These are phyloP conservation scores for Tetraselmis striata DNA, from an alignment of 139 green algal species.

Conservation along the genomic window DNA sequence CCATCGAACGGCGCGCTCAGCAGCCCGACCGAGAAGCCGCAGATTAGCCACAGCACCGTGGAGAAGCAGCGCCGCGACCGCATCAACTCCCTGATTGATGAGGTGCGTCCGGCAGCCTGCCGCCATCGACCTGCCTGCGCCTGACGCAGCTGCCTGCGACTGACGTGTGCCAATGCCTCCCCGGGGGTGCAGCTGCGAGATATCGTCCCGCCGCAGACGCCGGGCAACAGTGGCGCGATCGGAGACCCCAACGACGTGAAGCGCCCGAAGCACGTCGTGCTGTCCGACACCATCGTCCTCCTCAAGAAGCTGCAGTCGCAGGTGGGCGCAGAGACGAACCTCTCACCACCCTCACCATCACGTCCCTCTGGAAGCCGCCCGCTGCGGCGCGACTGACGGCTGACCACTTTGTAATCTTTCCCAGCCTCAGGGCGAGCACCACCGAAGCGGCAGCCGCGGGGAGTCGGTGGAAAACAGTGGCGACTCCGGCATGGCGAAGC, in stretches of 20 bases:
- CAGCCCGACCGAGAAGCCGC: no score
- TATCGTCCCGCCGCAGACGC: slow-evolving; percentile 23
- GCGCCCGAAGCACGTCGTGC: slow-evolving; percentile 61
- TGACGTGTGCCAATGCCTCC: not conserved
- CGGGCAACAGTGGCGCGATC: not conserved
- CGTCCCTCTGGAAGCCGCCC: not conserved
- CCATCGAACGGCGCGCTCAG: no score
- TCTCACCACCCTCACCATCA: not conserved
- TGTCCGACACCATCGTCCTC: slow-evolving; percentile 61
- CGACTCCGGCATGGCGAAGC: not conserved
- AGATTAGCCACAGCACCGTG: slow-evolving; percentile 62
- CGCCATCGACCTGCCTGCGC: not conserved
- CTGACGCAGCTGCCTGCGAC: not conserved
- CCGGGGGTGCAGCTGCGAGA: slow-evolving; percentile 26
- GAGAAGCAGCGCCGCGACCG: slow-evolving; percentile 73
- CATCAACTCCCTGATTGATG: slow-evolving; percentile 73
- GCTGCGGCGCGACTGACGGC: no score
- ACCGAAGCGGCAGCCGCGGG: not conserved
- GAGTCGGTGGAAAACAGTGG: not conserved
- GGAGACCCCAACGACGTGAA: slow-evolving; percentile 13
- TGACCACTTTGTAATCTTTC: not conserved
- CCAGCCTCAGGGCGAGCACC: no score
- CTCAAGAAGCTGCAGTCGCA: slow-evolving; percentile 44
- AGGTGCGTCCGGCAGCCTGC: slow-evolving; percentile 22
- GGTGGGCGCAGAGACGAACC: slow-evolving; percentile 19